Evolutionary conservation across 148 eudicot species (phyloP).

Genomic region (Rhododendron simsii): DNA sequence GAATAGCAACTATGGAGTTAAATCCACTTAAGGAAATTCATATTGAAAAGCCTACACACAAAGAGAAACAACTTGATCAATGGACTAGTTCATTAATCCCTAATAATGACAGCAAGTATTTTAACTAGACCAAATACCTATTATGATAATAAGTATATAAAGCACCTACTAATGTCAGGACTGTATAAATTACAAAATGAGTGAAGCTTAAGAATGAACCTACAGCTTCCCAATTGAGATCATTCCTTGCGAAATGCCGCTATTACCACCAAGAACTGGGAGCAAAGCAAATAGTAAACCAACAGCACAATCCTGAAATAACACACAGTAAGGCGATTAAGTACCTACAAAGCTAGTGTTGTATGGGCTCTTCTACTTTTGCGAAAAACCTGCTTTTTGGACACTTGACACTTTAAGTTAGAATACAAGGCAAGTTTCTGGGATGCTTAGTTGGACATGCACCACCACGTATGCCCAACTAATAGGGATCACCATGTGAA

Average conservation of each 20-base stretch:
- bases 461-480: not conserved
- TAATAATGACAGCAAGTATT: not conserved
- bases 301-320: conserved; percentile 95
- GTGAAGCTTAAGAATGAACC: conserved; percentile 23
- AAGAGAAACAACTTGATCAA: conserved; percentile 12
- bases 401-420: not conserved
- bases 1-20: not conserved
- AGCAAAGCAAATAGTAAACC: conserved; percentile 97
- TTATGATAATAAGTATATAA: not conserved
- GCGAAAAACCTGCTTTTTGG: not conserved
- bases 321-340: conserved; percentile 10
- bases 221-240: conserved; percentile 90
- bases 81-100: not conserved
- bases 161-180: not conserved
- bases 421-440: not conserved
- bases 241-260: conserved; percentile 79
- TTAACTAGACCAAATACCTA: not conserved
- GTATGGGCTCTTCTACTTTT: not conserved
- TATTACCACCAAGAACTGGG: conserved; percentile 91
- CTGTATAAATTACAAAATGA: conserved; percentile 3
- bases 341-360: not conserved
- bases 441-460: not conserved
- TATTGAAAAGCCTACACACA: not conserved
- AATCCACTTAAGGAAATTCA: not conserved
- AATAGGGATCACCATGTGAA: not conserved